Evolutionary conservation across 306 rosid species (phyloP).

Genomic region (Inga oerstediana): DNA sequence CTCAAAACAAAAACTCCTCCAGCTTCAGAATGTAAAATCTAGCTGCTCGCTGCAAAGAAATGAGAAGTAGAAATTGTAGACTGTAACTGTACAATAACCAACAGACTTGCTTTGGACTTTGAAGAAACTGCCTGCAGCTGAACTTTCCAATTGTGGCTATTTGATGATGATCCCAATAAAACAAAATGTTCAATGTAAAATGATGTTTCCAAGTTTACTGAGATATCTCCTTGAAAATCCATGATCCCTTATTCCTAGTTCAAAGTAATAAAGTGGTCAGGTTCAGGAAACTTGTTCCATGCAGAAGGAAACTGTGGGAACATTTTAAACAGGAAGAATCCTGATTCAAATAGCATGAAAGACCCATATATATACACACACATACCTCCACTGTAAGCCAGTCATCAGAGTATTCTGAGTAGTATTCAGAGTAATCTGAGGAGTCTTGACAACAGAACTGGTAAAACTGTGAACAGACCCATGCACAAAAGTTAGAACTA

Average conservation of each 20-base stretch:
- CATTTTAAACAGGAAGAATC: background rate
- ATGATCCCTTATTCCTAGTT: slow-evolving; percentile 19
- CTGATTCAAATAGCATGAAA: slow-evolving; percentile 1
- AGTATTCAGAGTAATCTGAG: slow-evolving; percentile 11
- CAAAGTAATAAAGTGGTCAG: slow-evolving; percentile 14
- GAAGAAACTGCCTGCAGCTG: slow-evolving; percentile 26
- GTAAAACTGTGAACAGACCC: slow-evolving; percentile 11
- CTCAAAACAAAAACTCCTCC: slow-evolving; percentile 1
- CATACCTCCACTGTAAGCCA: slow-evolving; percentile 22
- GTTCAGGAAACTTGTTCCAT: slow-evolving; percentile 14
- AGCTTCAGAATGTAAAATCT: slow-evolving; percentile 11
- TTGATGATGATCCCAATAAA: slow-evolving; percentile 12
- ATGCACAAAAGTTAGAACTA: slow-evolving; percentile 12
- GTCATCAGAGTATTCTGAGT: background rate
- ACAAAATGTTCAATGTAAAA: slow-evolving; percentile 24
- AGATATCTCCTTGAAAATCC: slow-evolving; percentile 9
- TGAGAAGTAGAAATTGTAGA: slow-evolving; percentile 1
- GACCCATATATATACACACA: background rate
- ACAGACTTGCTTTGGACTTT: slow-evolving; percentile 42
- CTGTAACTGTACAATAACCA: slow-evolving; percentile 41
- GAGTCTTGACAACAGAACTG: background rate
- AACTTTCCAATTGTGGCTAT: slow-evolving; percentile 22
- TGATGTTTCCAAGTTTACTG: slow-evolving; percentile 11
- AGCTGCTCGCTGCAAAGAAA: background rate
- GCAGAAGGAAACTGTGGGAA: slow-evolving; percentile 9